Evolutionary conservation across 176 grass and related monocot genomes (phyloP).

Genomic region (Ensete ventricosum): DNA sequence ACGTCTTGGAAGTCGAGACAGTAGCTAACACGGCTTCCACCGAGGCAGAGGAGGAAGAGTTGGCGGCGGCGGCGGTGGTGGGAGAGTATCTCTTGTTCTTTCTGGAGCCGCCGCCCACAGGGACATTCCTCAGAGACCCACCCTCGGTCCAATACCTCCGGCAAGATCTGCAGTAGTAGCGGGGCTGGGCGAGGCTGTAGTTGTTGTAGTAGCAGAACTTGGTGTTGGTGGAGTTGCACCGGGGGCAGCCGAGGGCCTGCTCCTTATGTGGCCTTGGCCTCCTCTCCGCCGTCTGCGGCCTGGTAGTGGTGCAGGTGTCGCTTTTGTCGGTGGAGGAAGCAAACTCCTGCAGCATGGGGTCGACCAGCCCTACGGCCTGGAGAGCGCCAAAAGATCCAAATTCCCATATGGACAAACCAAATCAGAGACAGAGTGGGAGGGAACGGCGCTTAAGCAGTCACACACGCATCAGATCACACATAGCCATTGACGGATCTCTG

Average conservation of each 20-base stretch:
- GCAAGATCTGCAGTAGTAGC: conserved; percentile 97
- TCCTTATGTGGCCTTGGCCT: conserved; percentile 65
- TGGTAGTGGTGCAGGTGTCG: not conserved
- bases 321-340: conserved; percentile 28
- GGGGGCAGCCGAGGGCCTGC: conserved; percentile 81
- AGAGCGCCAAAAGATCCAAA: not conserved
- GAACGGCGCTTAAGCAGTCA: no score
- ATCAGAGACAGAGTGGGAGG: conserved; percentile 42
- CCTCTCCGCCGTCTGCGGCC: conserved; percentile 31
- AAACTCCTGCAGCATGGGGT: conserved; percentile 73
- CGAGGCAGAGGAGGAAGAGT: conserved; percentile 28
- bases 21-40: not conserved
- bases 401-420: conserved; percentile 24
- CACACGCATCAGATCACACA: no score
- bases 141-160: conserved; percentile 93
- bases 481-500: no score
- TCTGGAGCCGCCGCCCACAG: conserved; percentile 88
- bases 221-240: conserved; percentile 96
- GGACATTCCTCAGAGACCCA: conserved; percentile 79
- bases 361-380: conserved; percentile 49
- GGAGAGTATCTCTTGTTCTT: conserved; percentile 79
- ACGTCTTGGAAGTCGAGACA: not conserved
- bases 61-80: no score
- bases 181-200: conserved; percentile 91
- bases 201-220: conserved; percentile 99